Conservation (phyloP, 495 filamentous ascomycete genomes). For the Cairneyella variabilis region DNA sequence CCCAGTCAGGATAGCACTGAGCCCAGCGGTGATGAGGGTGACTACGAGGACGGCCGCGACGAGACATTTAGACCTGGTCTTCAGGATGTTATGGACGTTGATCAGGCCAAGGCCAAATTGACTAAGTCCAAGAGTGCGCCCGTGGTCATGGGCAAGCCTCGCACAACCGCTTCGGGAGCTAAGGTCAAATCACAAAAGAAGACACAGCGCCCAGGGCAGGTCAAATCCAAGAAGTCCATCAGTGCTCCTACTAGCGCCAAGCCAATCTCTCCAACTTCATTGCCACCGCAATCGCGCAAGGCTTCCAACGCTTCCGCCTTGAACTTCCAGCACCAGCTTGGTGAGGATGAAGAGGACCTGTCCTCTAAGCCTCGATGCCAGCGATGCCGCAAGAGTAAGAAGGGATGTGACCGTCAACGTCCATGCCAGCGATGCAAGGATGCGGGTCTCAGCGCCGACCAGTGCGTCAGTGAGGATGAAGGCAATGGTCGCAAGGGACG, state of each 20-base stretch:
- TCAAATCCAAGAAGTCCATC: constrained; percentile 56
- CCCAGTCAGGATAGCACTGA: constrained; percentile 68
- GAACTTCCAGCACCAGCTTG: constrained; percentile 66
- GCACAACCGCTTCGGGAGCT: constrained; percentile 26
- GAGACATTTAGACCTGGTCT: constrained; percentile 21
- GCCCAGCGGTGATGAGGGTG: constrained; percentile 67
- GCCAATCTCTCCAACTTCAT: constrained; percentile 68
- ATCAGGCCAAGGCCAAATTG: constrained; percentile 34
- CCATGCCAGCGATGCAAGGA: constrained; percentile 94
- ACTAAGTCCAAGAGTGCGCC: constrained; percentile 21
- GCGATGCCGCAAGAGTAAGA: constrained; percentile 98
- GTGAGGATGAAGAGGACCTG: constrained; percentile 81
- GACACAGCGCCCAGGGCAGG: constrained; percentile 29
- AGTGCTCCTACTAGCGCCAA: constrained; percentile 34
- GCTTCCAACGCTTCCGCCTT: constrained; percentile 65
- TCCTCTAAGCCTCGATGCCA: constrained; percentile 96
- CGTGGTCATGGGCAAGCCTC: constrained; percentile 21
- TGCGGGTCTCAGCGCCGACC: constrained; percentile 85
- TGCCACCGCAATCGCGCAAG: constrained; percentile 69
- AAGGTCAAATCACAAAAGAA: constrained; percentile 49
- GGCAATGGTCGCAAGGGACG: constrained; percentile 94
- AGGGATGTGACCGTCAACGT: constrained; percentile 93
- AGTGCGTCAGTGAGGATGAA: constrained; percentile 95
- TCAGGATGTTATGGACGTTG: constrained; percentile 27
- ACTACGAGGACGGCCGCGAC: constrained; percentile 49